Evolutionary conservation across 441 rosid species (phyloP), one percentile per base, ranked within the genome.

Genomic region (Lepidium campestre): DNA sequence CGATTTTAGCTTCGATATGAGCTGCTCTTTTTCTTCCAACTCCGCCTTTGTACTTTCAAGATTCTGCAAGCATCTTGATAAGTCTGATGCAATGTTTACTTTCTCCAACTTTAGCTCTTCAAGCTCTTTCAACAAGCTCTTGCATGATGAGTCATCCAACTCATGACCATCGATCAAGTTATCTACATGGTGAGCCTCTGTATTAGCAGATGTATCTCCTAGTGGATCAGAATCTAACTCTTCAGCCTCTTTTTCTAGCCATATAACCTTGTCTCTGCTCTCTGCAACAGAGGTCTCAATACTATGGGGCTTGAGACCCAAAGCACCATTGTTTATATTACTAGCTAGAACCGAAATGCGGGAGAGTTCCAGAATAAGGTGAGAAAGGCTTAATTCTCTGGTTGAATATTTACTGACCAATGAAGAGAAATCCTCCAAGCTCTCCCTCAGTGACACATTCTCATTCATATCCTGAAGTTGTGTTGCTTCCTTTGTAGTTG

Each of bases 91-190:
- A 54, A 70, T 69, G 23, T 67, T 77, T 25, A 70, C 81, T 71
- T 76, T 84, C 68, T 75, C 81, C 23, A 72, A 48, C 70, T 73
- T 80, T 35, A 81, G 39, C 53, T 79, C 73, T 61, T 77, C 82
- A 41, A 77, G 13, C 62, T 81, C 80, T 75, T 78, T 62, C 48
- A 53, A 64, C 11, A 73, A 62, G 62, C 53, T 47, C 48, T 73
- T 64, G 22, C 69, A 50, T 34, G 73, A 73, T 67, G 72, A 36
- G 32, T 60, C 57, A 61, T 60, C 45, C 39, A 57, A 23, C 52
- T 34, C 71, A 32, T 29, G 63, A 23, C 79, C 75, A 32, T 71
- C 56, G 27, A 25, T 52, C 40, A 53, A 17, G 57, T 46, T 75
- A 12, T 72, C 61, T 41, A 69, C 73, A 52, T 65, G 59, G 57